These are phyloP conservation scores for Physocladia obscura DNA, from an alignment of 192 early-diverging fungal species.

Conservation along the genomic window DNA sequence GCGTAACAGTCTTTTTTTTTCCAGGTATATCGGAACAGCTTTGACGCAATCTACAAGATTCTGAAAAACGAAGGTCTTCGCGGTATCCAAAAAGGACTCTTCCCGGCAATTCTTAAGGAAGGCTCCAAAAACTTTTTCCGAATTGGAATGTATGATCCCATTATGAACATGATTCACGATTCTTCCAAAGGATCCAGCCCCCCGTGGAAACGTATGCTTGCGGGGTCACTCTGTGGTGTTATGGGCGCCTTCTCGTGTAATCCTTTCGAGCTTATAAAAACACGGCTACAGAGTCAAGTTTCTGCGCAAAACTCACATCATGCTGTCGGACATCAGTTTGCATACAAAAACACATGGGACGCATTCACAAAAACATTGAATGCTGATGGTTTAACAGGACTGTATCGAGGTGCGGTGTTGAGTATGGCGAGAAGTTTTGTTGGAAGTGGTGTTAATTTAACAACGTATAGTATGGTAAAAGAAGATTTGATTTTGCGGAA, in stretches of 20 bases:
- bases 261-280: conserved; percentile 77
- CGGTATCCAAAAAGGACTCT: conserved; percentile 71
- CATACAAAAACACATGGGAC: conserved; percentile 58
- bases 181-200: conserved; percentile 51
- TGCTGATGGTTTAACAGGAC: conserved; percentile 57
- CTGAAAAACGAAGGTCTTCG: conserved; percentile 62
- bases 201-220: conserved; percentile 73
- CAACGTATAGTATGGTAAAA: conserved; percentile 68
- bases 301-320: conserved; percentile 45
- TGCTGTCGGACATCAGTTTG: conserved; percentile 67
- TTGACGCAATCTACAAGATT: conserved; percentile 70
- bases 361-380: conserved; percentile 54
- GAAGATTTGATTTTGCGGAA: conserved; percentile 58
- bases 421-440: conserved; percentile 65
- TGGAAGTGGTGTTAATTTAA: conserved; percentile 67
- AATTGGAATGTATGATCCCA: conserved; percentile 73
- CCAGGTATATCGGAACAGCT: conserved; percentile 62
- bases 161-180: conserved; percentile 63
- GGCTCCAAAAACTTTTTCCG: conserved; percentile 74
- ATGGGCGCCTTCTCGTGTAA: conserved; percentile 75
- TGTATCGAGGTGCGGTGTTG: conserved; percentile 70
- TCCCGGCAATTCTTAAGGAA: conserved; percentile 70
- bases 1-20: not conserved
- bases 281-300: conserved; percentile 58
- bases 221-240: conserved; percentile 69